These are phyloP conservation scores for Balakata baccata DNA, from an alignment of 345 rosid species.

Conservation along the genomic window DNA sequence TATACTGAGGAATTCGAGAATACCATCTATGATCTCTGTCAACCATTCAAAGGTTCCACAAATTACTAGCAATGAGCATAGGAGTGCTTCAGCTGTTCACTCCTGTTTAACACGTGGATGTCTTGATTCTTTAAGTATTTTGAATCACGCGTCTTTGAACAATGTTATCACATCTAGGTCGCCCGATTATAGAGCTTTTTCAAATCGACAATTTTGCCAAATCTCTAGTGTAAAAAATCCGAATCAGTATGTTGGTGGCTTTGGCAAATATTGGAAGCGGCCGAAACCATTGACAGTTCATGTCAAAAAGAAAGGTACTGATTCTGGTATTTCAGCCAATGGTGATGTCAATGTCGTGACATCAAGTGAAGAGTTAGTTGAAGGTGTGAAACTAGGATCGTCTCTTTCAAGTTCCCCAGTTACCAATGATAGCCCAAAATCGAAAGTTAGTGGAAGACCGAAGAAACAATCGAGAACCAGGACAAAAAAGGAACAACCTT, in stretches of 20 bases:
- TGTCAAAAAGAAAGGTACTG: conserved; percentile 10
- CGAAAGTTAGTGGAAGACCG: conserved; percentile 30
- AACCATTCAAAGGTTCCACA: conserved; percentile 5
- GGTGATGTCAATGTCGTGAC: conserved; percentile 20
- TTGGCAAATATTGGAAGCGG: conserved; percentile 35
- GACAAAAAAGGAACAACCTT: conserved; percentile 32
- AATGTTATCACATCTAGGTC: conserved; percentile 20
- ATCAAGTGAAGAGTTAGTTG: conserved; percentile 31
- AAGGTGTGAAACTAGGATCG: conserved; percentile 21
- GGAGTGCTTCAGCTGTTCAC: conserved; percentile 17
- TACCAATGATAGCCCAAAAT: conserved; percentile 22
- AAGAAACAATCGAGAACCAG: conserved; percentile 44
- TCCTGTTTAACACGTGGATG: conserved; percentile 23
- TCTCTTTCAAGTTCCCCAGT: conserved; percentile 29
- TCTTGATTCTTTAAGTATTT: conserved; percentile 24
- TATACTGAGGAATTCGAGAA: conserved; percentile 25
- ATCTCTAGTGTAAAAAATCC: conserved; percentile 20
- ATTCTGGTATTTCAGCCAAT: neutral
- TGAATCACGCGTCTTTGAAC: conserved; percentile 23
- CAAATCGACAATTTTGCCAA: conserved; percentile 43
- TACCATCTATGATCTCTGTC: conserved; percentile 17
- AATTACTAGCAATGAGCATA: conserved; percentile 9
- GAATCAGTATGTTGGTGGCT: conserved; percentile 21
- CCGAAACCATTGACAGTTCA: conserved; percentile 35
- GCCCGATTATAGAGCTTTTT: conserved; percentile 17